phyloP scores from a whole-genome alignment of 2,329 filamentous ascomycete species.

The Apiospora pterosperma region DNA sequence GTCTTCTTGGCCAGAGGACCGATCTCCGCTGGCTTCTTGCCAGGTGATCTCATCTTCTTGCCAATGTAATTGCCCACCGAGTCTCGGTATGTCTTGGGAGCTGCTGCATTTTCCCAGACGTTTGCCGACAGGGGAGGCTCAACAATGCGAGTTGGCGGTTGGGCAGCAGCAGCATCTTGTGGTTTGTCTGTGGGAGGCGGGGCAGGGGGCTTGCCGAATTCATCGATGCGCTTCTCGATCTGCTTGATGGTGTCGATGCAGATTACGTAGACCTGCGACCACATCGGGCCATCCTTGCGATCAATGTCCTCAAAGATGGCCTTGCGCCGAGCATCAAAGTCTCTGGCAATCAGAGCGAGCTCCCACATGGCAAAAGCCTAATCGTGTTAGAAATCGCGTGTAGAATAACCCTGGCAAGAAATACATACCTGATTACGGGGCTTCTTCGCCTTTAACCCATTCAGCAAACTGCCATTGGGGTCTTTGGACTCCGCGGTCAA shows the following conservation, averaged over 20 bases:
- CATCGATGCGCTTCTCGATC: slow-evolving; percentile 65
- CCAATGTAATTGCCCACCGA: slow-evolving; percentile 45
- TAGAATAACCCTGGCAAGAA: neutral
- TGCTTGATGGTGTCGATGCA: slow-evolving; percentile 68
- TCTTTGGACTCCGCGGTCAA: slow-evolving; percentile 84
- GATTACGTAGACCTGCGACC: slow-evolving; percentile 71
- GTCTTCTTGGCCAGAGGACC: slow-evolving; percentile 50
- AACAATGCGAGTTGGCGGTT: slow-evolving; percentile 32
- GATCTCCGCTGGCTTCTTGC: slow-evolving; percentile 43
- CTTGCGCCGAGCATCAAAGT: slow-evolving; percentile 71
- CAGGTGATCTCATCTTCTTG: slow-evolving; percentile 43
- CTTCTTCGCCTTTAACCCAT: slow-evolving; percentile 80
- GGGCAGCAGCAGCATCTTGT: slow-evolving; percentile 11
- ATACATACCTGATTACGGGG: slow-evolving; percentile 61
- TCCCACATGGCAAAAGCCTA: slow-evolving; percentile 90
- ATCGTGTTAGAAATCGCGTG: neutral
- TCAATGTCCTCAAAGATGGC: slow-evolving; percentile 86
- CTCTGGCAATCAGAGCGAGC: slow-evolving; percentile 72
- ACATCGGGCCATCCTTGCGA: slow-evolving; percentile 73
- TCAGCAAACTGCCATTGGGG: slow-evolving; percentile 84
- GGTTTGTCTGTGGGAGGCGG: slow-evolving; percentile 26
- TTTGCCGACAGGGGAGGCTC: slow-evolving; percentile 41
- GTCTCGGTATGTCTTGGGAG: slow-evolving; percentile 34
- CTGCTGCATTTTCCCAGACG: slow-evolving; percentile 39
- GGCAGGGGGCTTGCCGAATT: slow-evolving; percentile 47